A percentile compares a stretch with the other conserved stretches of the same genome.
These are phyloP conservation scores for Colletotrichum sansevieriae DNA, from an alignment of 2,329 filamentous ascomycete species.

Conservation along the genomic window DNA sequence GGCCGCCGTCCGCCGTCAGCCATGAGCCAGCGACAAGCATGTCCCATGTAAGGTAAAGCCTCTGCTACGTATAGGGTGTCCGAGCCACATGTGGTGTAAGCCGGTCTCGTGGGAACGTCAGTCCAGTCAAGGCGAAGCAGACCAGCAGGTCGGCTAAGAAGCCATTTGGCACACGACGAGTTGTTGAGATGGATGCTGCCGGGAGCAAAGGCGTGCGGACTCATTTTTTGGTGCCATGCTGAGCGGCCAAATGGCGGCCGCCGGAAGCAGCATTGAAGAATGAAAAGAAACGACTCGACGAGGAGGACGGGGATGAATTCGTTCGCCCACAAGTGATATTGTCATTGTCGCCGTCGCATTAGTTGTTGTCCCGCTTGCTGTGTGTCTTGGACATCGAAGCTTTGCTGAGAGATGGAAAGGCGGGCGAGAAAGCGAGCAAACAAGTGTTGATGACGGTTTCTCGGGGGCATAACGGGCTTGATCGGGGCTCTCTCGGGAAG, in stretches of 20 bases:
- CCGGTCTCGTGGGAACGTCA: constrained; percentile 15
- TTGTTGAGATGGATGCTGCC: background rate
- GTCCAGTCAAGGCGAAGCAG: constrained; percentile 15
- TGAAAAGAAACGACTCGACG: background rate
- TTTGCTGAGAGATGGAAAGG: background rate
- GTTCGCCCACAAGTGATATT: background rate
- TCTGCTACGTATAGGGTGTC: background rate
- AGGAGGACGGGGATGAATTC: background rate
- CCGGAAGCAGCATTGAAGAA: constrained; percentile 2
- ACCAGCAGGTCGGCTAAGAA: background rate
- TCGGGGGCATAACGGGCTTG: background rate
- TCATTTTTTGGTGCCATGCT: background rate
- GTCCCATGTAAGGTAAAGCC: constrained; percentile 16
- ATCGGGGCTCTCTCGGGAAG: background rate
- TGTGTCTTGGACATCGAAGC: constrained; percentile 8
- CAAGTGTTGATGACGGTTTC: constrained; percentile 7
- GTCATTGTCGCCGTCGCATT: background rate
- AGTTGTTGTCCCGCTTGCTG: constrained; percentile 16
- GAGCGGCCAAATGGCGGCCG: constrained; percentile 12
- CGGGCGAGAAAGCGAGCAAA: constrained; percentile 12
- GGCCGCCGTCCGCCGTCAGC: constrained; percentile 15
- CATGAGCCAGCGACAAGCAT: constrained; percentile 18
- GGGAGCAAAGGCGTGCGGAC: background rate
- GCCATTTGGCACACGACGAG: constrained; percentile 12
- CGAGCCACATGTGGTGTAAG: constrained; percentile 25